Percentiles rank a stretch among this genome's conserved stretches.
These are phyloP conservation scores for Sordariomycetes sp. DNA, from an alignment of 2,329 filamentous ascomycete species.

Conservation along the genomic window DNA sequence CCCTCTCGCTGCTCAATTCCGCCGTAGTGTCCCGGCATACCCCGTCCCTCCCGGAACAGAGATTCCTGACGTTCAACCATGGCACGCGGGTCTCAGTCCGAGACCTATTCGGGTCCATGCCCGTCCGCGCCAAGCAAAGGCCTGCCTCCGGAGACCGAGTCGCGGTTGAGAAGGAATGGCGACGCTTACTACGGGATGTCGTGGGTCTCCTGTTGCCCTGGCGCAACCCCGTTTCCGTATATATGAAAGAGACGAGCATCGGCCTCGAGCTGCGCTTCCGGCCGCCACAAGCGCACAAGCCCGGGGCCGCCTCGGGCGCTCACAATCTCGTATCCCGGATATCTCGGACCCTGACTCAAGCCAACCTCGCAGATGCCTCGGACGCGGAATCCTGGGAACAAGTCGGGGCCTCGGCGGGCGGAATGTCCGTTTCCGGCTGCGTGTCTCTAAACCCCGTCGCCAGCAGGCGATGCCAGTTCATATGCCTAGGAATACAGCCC, in stretches of 20 bases:
- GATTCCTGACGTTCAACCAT: constrained; percentile 39
- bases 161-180: constrained; percentile 50
- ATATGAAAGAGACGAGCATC: constrained; percentile 18
- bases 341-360: constrained; percentile 49
- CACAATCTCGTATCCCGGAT: constrained; percentile 11
- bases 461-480: constrained; percentile 63
- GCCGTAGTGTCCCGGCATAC: constrained; percentile 48
- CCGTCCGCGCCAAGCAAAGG: constrained; percentile 77
- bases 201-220: constrained; percentile 60
- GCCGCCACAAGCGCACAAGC: constrained; percentile 10
- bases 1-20: constrained; percentile 58
- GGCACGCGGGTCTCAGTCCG: constrained; percentile 67
- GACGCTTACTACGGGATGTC: constrained; percentile 42
- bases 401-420: constrained; percentile 50
- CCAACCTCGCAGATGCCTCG: constrained; percentile 42
- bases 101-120: constrained; percentile 81
- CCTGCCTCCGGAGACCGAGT: constrained; percentile 35
- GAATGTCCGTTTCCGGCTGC: constrained; percentile 52
- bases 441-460: constrained; percentile 60
- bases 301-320: constrained; percentile 5
- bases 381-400: constrained; percentile 52
- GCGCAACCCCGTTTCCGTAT: constrained; percentile 40
- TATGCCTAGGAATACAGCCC: constrained; percentile 64
- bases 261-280: constrained; percentile 23
- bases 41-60: constrained; percentile 45